Base-by-base conservation (phyloP, 1,284 basidiomycete genomes). In the Ganoderma sinense region DNA sequence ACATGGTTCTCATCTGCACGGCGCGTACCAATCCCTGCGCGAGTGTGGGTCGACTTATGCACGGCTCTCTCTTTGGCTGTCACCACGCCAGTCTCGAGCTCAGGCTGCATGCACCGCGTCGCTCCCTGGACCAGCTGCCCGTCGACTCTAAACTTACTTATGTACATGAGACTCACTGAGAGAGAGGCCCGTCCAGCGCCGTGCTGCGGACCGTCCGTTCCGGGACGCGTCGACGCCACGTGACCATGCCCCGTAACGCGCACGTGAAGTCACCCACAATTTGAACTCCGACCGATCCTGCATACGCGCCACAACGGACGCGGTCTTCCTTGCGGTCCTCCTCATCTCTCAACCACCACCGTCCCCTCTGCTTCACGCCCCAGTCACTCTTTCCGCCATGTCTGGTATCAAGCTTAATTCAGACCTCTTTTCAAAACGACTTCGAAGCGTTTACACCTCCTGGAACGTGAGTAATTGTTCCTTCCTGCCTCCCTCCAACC, bases 391-490 rank as follows among this genome's bases (percentile, higher is more conserved):
- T 71, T 55, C 73, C 60, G 63, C 18, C 29, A 87, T 86, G 85
- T 68, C 70, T 74, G 79, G 63, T 84, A 63, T 88, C 69, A 81
- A 83, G 74, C 81, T 88, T 58, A 88, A 89, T 75, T 79, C 79
- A 14, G 76, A 74, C 26, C 82, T 88, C 58, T 95, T 95, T 76
- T 88, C 87, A 71, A 83, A 89, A 74, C 89, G 94, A 62, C 81
- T 94, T 26, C 87, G 89, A 78, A 84, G 84, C 69, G 84, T 96
- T 62, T 89, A 93, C 74, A 86, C 91, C 73, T 85, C 86, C 60
- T 96, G 94, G 95, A 88, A 88, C 74, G 94, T 95, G 78, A 75
- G 93, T 84, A 14, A 31, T 14, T 31, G 45, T 40, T 13, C 18
- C 62, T 59, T 59, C 48, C 18, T 39, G 36, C 36, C n/a, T 18